These are phyloP conservation scores for Cyberlindnera maritima DNA, from an alignment of 805 yeast species.

Conservation along the genomic window DNA sequence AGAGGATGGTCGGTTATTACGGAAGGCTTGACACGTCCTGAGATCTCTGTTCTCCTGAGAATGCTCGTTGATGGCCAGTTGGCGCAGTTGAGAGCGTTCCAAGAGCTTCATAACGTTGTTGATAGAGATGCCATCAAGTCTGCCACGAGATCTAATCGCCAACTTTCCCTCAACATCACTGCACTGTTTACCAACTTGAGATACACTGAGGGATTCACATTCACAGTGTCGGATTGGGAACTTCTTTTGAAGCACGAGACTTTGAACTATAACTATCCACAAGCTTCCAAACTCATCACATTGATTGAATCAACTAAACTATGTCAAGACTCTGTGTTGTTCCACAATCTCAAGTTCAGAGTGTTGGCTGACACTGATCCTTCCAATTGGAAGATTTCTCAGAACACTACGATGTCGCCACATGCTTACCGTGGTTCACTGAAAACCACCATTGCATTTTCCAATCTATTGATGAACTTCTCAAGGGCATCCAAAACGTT, in stretches of 20 bases:
- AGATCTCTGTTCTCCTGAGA: slow-evolving; percentile 13
- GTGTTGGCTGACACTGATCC: slow-evolving; percentile 21
- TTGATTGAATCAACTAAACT: slow-evolving; percentile 3
- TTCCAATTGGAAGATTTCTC: slow-evolving; percentile 11
- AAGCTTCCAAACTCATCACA: slow-evolving; percentile 11
- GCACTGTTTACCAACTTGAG: slow-evolving; percentile 4
- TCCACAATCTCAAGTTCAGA: slow-evolving; percentile 18
- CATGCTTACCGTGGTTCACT: slow-evolving; percentile 11
- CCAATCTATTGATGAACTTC: slow-evolving; percentile 7
- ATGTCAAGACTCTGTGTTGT: slow-evolving; percentile 11
- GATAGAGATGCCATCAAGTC: neutral
- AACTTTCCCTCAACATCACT: neutral
- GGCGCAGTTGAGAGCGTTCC: neutral
- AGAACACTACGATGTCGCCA: slow-evolving; percentile 4
- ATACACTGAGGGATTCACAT: slow-evolving; percentile 3
- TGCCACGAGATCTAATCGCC: neutral
- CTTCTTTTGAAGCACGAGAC: slow-evolving; percentile 2
- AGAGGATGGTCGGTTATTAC: slow-evolving; percentile 5
- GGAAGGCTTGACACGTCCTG: slow-evolving; percentile 10
- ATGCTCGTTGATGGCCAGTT: slow-evolving; percentile 5
- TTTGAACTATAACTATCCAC: slow-evolving; percentile 4
- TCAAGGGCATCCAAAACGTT: slow-evolving; percentile 6
- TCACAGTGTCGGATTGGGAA: slow-evolving; percentile 11
- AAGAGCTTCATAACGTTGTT: slow-evolving; percentile 4
- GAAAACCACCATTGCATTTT: slow-evolving; percentile 11